These are phyloP conservation scores for Artemisia argyi DNA, from an alignment of 129 eudicot species.

Conservation along the genomic window DNA sequence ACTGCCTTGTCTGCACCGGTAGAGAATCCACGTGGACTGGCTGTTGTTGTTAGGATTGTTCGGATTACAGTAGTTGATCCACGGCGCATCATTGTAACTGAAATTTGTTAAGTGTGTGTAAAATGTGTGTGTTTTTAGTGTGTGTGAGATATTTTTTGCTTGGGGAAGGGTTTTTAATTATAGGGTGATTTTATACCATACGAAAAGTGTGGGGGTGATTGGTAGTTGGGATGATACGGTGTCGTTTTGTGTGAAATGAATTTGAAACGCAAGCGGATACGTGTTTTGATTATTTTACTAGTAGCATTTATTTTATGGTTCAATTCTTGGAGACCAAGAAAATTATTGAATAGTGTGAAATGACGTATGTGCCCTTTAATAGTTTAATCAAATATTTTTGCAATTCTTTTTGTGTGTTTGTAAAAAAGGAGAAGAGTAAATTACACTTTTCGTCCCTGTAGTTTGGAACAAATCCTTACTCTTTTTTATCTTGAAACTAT, in stretches of 20 bases:
- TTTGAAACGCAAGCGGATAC: background rate
- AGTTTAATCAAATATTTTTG: no score
- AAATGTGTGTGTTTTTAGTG: background rate
- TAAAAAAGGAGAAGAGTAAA: no score
- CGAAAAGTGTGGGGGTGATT: constrained; percentile 35
- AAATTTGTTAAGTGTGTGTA: constrained; percentile 5
- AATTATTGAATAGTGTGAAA: no score
- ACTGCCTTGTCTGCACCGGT: constrained; percentile 25
- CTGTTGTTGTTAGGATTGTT: constrained; percentile 11
- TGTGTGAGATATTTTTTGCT: constrained; percentile 8
- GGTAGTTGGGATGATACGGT: constrained; percentile 19
- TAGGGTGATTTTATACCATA: constrained; percentile 20
- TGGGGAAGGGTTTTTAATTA: constrained; percentile 44
- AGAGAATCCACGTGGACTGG: constrained; percentile 44
- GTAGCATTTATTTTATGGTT: no score
- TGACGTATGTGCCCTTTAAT: background rate
- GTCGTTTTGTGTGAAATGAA: constrained; percentile 1
- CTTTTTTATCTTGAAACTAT: no score
- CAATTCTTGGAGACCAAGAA: no score
- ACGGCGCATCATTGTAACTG: constrained; percentile 55
- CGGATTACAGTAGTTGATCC: constrained; percentile 49
- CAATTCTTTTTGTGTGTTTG: no score
- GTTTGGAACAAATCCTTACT: no score
- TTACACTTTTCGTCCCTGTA: no score
- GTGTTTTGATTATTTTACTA: no score